A percentile compares a stretch with the other conserved stretches of the same genome.
These are phyloP conservation scores for Parastagonospora nodorum DNA, from an alignment of 2,329 filamentous ascomycete species.

Conservation along the genomic window DNA sequence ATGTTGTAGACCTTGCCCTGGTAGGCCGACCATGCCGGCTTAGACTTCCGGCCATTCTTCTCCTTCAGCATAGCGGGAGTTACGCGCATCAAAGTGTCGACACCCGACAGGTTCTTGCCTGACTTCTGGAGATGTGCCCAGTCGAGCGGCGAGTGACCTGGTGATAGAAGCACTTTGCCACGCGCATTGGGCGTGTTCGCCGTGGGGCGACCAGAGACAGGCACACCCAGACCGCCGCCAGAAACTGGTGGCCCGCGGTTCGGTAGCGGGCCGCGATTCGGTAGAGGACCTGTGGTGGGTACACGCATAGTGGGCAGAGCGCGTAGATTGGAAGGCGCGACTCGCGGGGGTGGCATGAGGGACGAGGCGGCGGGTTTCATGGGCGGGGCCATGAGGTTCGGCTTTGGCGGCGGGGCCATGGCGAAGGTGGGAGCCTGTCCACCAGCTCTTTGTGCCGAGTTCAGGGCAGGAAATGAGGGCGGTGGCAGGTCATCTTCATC, in stretches of 20 bases:
- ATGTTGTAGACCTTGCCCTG: constrained; percentile 67
- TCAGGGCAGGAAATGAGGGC: constrained; percentile 52
- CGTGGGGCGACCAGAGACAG: constrained; percentile 32
- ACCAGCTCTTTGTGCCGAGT: constrained; percentile 54
- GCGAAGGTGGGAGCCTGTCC: constrained; percentile 17
- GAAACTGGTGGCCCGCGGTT: constrained; percentile 48
- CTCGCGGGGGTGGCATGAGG: constrained; percentile 44
- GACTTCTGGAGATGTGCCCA: constrained; percentile 87
- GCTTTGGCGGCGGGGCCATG: constrained; percentile 25
- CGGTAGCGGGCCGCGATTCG: constrained; percentile 51
- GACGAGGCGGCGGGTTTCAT: constrained; percentile 29
- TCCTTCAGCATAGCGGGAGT: constrained; percentile 78
- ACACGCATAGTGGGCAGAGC: constrained; percentile 46
- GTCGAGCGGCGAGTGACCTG: constrained; percentile 92
- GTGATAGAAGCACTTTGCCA: constrained; percentile 78
- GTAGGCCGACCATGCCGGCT: constrained; percentile 88
- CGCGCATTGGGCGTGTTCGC: constrained; percentile 50
- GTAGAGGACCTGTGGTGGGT: constrained; percentile 54
- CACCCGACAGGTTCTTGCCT: constrained; percentile 56
- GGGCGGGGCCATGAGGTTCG: constrained; percentile 44
- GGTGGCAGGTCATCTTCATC: constrained; percentile 45
- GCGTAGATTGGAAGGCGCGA: constrained; percentile 45
- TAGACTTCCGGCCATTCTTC: constrained; percentile 81
- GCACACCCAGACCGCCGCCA: constrained; percentile 47
- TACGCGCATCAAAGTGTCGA: constrained; percentile 68